A percentile compares a stretch with the other conserved stretches of the same genome.
These are phyloP conservation scores for Fusarium sp. DNA, from an alignment of 2,329 filamentous ascomycete genomes.

Conservation along the genomic window DNA sequence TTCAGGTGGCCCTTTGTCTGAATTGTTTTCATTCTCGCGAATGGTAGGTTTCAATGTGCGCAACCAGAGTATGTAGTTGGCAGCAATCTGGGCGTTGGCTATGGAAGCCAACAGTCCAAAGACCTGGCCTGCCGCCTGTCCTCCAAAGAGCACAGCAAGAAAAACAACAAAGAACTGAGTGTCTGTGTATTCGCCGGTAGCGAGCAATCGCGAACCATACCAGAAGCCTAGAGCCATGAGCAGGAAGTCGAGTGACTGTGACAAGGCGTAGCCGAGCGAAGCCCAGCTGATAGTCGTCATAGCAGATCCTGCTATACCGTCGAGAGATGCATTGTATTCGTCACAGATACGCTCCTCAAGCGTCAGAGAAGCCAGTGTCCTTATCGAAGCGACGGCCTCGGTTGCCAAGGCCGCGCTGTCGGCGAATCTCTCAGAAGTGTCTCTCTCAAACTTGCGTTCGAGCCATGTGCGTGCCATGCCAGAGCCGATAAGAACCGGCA, in stretches of 20 bases:
- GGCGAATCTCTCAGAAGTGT: constrained; percentile 47
- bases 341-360: constrained; percentile 50
- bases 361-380: constrained; percentile 55
- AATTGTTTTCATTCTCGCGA: constrained; percentile 5
- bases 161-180: constrained; percentile 62
- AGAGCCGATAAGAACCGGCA: constrained; percentile 49
- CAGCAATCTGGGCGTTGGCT: constrained; percentile 59
- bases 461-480: constrained; percentile 52
- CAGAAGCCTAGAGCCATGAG: constrained; percentile 55
- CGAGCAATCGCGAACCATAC: constrained; percentile 50
- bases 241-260: constrained; percentile 50
- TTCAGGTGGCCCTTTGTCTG: neutral
- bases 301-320: constrained; percentile 40
- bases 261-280: constrained; percentile 51
- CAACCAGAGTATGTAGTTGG: constrained; percentile 63
- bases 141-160: constrained; percentile 59
- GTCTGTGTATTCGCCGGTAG: constrained; percentile 60
- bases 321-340: constrained; percentile 46
- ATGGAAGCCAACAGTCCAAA: constrained; percentile 62
- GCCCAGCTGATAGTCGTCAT: constrained; percentile 44
- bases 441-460: constrained; percentile 52
- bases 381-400: constrained; percentile 52
- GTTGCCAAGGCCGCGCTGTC: constrained; percentile 55
- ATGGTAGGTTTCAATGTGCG: constrained; percentile 16
- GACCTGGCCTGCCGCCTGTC: constrained; percentile 51